Conservation (phyloP, 2,329 filamentous ascomycete genomes). For the Acephala macrosclerotiorum region DNA sequence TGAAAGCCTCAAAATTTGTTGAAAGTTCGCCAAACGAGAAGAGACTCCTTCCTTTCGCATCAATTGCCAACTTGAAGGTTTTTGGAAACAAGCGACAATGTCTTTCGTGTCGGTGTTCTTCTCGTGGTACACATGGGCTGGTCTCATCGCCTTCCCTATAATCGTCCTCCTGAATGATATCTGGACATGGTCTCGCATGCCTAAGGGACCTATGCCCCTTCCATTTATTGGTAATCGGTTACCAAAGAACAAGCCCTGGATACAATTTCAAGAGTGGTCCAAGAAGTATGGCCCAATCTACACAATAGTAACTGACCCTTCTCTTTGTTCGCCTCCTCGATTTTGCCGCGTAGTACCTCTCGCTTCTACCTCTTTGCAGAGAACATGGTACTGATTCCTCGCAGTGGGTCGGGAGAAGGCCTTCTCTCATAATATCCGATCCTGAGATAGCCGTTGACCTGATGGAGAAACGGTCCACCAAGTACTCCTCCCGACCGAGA, state of each 20-base stretch:
- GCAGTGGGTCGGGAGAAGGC: slow-evolving; percentile 53
- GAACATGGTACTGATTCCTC: not conserved
- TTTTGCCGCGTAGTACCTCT: too few relatives aligned
- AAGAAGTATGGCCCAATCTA: slow-evolving; percentile 54
- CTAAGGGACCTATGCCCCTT: slow-evolving; percentile 54
- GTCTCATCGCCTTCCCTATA: slow-evolving; percentile 35
- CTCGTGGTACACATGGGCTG: slow-evolving; percentile 33
- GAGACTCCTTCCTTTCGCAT: not conserved
- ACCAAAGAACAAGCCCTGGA: slow-evolving; percentile 45
- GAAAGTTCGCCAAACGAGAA: not conserved
- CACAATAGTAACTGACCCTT: slow-evolving; percentile 44
- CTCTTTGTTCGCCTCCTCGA: not conserved
- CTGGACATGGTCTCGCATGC: slow-evolving; percentile 49
- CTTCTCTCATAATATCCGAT: slow-evolving; percentile 53
- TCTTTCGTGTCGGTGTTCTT: slow-evolving; percentile 21
- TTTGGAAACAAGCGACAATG: slow-evolving; percentile 19
- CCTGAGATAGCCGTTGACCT: slow-evolving; percentile 52
- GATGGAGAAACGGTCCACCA: slow-evolving; percentile 53
- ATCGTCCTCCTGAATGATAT: slow-evolving; percentile 44
- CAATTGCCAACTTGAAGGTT: not conserved
- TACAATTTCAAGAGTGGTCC: slow-evolving; percentile 53
- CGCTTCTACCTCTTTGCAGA: not conserved
- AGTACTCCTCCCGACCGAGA: slow-evolving; percentile 53
- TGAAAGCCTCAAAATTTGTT: not conserved
- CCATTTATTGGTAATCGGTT: slow-evolving; percentile 54